Evolutionary conservation across 441 rosid genomes (phyloP), one percentile per base, ranked within the genome.

Genomic region (Francoa sonchifolia): DNA sequence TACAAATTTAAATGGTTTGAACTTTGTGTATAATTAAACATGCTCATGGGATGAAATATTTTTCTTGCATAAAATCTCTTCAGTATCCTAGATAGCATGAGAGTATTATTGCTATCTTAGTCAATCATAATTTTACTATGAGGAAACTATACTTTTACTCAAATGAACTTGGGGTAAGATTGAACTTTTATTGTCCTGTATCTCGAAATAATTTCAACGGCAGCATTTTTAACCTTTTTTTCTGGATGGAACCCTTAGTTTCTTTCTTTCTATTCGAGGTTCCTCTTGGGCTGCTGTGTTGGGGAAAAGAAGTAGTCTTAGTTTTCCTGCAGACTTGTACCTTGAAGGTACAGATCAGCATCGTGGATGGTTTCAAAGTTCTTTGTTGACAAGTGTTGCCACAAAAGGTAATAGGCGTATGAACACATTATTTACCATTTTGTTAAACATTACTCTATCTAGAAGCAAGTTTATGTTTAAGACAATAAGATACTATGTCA

Each of bases 301-400:
- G 67, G 83, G 74, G 41, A 69, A 68, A 69, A 73, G 87, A n/a
- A 68, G 54, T 16, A 64, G 65, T 56, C 81, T 80, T 65, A 65
- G 53, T 52, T 78, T 69, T 58, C 96, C 99, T 17, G 96, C 95
- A 44, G 96, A 85, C 50, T 59, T 90, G 47, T 90, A 82, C 67
- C 83, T 90, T 58, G 99, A 90, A 72, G 96, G 99, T 43, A 74
- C 99, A 54, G 95, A 90, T 71, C 99, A 90, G 71, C 99, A 90
- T 64, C 93, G 96, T 51, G 99, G 99, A 54, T 90, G 96, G 99
- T 90, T 90, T 54, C 96, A 90, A 54, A 85, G 99, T 71, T 86
- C 96, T 15, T 66, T 90, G 62, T 58, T 90, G 47, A 90, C 96
- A 49, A 66, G 99, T 69, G 69, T 80, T 27, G 99, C 96, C 23